Evolutionary conservation across 2,329 filamentous ascomycete genomes (phyloP), one percentile per base, ranked within the genome.

Genomic region (Penicillium sp.): DNA sequence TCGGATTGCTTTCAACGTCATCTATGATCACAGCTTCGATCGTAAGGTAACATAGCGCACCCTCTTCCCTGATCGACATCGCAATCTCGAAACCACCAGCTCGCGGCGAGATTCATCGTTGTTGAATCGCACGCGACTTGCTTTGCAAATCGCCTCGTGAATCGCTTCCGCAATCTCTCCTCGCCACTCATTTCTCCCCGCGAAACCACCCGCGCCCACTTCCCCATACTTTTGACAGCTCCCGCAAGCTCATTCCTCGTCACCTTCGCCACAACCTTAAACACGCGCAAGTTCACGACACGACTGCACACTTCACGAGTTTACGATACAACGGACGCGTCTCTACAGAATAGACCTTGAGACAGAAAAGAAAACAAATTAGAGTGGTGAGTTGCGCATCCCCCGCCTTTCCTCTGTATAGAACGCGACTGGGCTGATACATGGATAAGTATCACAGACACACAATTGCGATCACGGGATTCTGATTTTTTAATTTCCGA

Each of bases 341-440:
- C 33, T 36, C 25, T 57, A 63, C 60, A 58, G 55, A 37, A 58
- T 64, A 66, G 59, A 67, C 44, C 49, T 50, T 33, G 33, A 30
- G 33, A 33, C 55, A 58, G 33, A 33, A 14, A 10, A 22, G 19
- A 25, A 25, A 25, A 7, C 33, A 10, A 14, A 37, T 51, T 67
- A 69, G 66, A 68, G 49, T 64, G 63, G 66, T 69, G 55, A 67
- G 66, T 67, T 16, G 46, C 27, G 35, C 38, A 30, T 51, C 33
- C 33, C 39, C 50, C 29, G 19, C 33, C 30, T 18, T 36, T 33
- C 18, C 27, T 28, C n/a, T 22, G 35, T 53, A 30, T 16, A n/a
- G 34, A 29, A 37, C n/a, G 39, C 31, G 31, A 48, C 39, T 43
- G 45, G 43, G 45, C 45, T 43, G 39, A 48, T 30, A 28, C 41